These are phyloP conservation scores for Lactarius sanguifluus DNA, from an alignment of 768 basidiomycete species.

Conservation along the genomic window DNA sequence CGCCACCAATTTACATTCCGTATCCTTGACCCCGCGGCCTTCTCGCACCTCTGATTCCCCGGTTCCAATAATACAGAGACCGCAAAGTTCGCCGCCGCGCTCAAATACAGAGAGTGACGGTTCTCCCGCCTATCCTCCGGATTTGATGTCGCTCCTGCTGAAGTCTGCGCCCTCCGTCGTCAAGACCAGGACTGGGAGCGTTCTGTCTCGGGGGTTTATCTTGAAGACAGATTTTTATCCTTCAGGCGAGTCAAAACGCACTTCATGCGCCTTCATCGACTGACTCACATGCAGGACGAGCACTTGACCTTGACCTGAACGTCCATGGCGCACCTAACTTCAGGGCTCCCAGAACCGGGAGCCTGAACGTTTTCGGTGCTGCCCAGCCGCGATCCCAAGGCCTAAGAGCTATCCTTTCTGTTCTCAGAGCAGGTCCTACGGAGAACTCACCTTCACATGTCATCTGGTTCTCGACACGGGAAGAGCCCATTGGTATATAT, in stretches of 20 bases:
- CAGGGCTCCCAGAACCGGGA: slow-evolving; percentile 72
- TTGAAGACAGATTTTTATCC: slow-evolving; percentile 92
- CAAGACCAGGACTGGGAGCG: slow-evolving; percentile 79
- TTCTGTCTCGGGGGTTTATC: slow-evolving; percentile 85
- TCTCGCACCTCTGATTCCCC: slow-evolving; percentile 2
- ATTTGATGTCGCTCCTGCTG: slow-evolving; percentile 62
- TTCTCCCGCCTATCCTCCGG: slow-evolving; percentile 40
- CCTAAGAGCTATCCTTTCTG: slow-evolving; percentile 82
- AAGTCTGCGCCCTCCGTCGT: slow-evolving; percentile 73
- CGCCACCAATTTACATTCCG: background rate
- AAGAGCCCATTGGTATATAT: slow-evolving; percentile 88
- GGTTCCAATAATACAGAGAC: slow-evolving; percentile 13
- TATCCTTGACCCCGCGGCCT: background rate
- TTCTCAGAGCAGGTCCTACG: slow-evolving; percentile 73
- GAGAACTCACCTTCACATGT: slow-evolving; percentile 66
- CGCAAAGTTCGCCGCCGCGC: slow-evolving; percentile 20
- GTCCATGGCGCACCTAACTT: slow-evolving; percentile 97
- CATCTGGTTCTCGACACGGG: slow-evolving; percentile 95
- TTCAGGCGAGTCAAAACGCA: slow-evolving; percentile 45
- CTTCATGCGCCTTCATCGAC: background rate
- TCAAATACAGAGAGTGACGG: slow-evolving; percentile 9
- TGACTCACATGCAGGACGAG: slow-evolving; percentile 56
- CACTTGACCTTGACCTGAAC: slow-evolving; percentile 86
- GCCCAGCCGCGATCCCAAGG: slow-evolving; percentile 95
- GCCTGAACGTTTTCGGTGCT: slow-evolving; percentile 90